A percentile compares a stretch with the other conserved stretches of the same genome.
Conservation (phyloP, 768 basidiomycete genomes). For the Ramaria sp. region DNA sequence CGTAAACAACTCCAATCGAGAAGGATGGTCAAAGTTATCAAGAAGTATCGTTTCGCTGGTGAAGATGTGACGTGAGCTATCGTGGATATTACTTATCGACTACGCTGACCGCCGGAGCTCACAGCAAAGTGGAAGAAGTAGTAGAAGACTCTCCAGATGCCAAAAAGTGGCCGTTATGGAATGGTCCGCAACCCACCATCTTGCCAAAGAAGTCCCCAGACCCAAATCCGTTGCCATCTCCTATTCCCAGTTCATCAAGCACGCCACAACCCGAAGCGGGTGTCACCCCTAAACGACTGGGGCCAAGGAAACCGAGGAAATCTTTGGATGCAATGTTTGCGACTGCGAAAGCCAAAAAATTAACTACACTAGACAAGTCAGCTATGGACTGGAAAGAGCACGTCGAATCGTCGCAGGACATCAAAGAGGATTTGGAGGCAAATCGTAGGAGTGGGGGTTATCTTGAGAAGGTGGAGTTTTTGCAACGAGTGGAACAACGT, state of each 20-base stretch:
- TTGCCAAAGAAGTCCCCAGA: neutral
- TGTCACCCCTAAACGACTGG: slow-evolving; percentile 32
- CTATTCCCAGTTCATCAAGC: slow-evolving; percentile 7
- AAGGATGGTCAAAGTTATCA: slow-evolving; percentile 55
- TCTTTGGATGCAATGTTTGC: slow-evolving; percentile 25
- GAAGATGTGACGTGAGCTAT: slow-evolving; percentile 58
- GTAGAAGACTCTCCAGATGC: slow-evolving; percentile 65
- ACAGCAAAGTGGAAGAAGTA: slow-evolving; percentile 67
- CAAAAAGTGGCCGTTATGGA: slow-evolving; percentile 59
- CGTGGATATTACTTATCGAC: neutral
- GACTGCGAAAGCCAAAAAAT: slow-evolving; percentile 50
- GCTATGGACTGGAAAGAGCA: slow-evolving; percentile 80
- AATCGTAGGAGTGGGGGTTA: slow-evolving; percentile 70
- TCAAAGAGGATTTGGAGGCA: slow-evolving; percentile 64
- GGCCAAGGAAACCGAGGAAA: slow-evolving; percentile 58
- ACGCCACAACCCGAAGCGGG: neutral
- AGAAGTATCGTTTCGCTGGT: slow-evolving; percentile 65
- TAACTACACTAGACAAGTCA: slow-evolving; percentile 78
- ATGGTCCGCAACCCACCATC: slow-evolving; percentile 13
- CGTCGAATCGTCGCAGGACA: slow-evolving; percentile 29
- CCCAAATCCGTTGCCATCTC: slow-evolving; percentile 7
- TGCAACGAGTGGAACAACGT: slow-evolving; percentile 63
- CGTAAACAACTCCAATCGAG: slow-evolving; percentile 15
- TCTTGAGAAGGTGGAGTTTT: slow-evolving; percentile 76
- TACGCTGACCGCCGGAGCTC: slow-evolving; percentile 4